Evolutionary conservation across 805 yeast species (phyloP), one percentile per base, ranked within the genome.

Genomic region (Yarrowia bubula): DNA sequence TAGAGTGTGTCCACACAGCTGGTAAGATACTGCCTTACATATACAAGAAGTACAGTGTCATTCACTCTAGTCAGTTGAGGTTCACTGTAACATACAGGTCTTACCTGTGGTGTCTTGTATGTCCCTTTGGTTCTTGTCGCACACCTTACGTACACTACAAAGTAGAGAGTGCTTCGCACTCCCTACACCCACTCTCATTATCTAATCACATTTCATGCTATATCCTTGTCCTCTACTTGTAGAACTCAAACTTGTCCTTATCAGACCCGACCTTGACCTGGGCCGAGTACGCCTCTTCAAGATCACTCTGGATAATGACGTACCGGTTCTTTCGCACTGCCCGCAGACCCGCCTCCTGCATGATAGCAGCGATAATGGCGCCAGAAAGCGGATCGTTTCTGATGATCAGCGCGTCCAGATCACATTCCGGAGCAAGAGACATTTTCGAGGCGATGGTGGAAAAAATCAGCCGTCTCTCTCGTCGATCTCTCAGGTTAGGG

Each of bases 261-360:
- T 96, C 99, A 70, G 86, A 85, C 65, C 96, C 96, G 3, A 96
- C 84, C 82, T 95, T 95, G 69, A 96, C 99, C 82, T 95, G 99
- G 43, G 96, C 80, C 65, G 96, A 89, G 79, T 95, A 95, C 7
- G 99, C 99, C 80, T 95, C 99, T 76, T 95, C 99, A 75, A 95
- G 81, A 79, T 95, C 99, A 74, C 88, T 87, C 79, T 95, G 98
- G 73, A 96, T 81, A 70, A 95, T 96, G 78, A 95, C 96, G 76
- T 96, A 95, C 79, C 99, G 85, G 78, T 95, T 95, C 80, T 93
- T 95, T 80, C 99, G 89, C 53, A 95, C 98, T 1, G 99, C 99
- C 71, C 99, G 86, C 71, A 95, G 83, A 70, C 99, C 99, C 33
- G 99, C 99, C 79, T 96, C 99, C 83, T 95, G 99, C 99, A 95